Evolutionary conservation across 2,329 filamentous ascomycete species (phyloP).

Genomic region (Hymenoscyphus infarciens): DNA sequence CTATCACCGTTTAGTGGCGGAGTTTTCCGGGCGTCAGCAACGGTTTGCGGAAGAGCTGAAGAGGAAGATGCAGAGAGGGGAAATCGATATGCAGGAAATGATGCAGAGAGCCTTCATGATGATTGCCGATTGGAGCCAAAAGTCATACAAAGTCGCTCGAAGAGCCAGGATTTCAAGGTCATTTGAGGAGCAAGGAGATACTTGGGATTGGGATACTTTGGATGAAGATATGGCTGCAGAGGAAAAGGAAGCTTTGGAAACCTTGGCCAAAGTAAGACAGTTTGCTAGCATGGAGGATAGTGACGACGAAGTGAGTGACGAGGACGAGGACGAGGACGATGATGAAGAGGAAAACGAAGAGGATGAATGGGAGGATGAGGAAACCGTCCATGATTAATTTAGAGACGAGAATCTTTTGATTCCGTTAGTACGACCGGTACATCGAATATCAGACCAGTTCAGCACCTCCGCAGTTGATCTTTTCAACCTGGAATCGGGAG

Average conservation of each 20-base stretch:
- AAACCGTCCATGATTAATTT: background rate
- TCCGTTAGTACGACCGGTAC: background rate
- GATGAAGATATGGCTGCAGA: slow-evolving; percentile 3
- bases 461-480: background rate
- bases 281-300: slow-evolving; percentile 12
- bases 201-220: slow-evolving; percentile 9
- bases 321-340: slow-evolving; percentile 4
- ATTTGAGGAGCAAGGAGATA: slow-evolving; percentile 7
- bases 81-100: slow-evolving; percentile 9
- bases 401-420: background rate
- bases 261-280: slow-evolving; percentile 2
- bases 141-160: slow-evolving; percentile 12
- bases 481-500: background rate
- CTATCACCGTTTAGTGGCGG: slow-evolving; percentile 7
- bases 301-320: slow-evolving; percentile 10
- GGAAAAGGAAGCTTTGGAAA: slow-evolving; percentile 5
- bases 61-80: slow-evolving; percentile 8
- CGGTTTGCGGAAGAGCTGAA: slow-evolving; percentile 10
- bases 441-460: slow-evolving; percentile 1
- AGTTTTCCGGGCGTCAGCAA: slow-evolving; percentile 8
- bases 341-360: slow-evolving; percentile 4
- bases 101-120: slow-evolving; percentile 13
- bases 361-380: slow-evolving; percentile 1
- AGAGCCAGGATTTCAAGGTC: slow-evolving; percentile 14
- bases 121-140: slow-evolving; percentile 8